Percentiles rank a stretch among this genome's conserved stretches.
Evolutionary conservation across 352 stramenopile genomes (phyloP).

Genomic region (Globisporangium cylindrosporum): DNA sequence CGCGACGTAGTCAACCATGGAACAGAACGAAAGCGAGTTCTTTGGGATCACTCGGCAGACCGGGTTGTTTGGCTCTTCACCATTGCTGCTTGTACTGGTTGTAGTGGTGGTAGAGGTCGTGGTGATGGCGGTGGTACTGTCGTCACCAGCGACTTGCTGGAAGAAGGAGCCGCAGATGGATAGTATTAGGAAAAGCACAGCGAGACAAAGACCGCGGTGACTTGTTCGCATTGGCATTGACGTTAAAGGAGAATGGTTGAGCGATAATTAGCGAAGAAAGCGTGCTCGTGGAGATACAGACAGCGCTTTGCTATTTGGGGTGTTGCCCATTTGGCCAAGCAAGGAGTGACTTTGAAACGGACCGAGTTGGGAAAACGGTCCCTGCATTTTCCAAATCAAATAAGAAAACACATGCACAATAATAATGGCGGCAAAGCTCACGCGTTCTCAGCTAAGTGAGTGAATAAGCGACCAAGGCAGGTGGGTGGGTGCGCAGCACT

Average conservation of each 20-base stretch:
- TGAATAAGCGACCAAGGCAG: background rate
- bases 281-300: background rate
- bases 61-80: constrained; percentile 44
- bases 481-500: background rate
- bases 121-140: background rate
- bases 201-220: background rate
- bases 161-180: background rate
- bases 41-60: constrained; percentile 51
- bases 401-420: background rate
- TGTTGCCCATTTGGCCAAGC: background rate
- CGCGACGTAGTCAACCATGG: constrained; percentile 80
- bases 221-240: background rate
- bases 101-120: background rate
- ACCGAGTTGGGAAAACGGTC: background rate
- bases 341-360: background rate
- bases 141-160: constrained; percentile 15
- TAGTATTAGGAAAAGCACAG: background rate
- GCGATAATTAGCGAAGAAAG: background rate
- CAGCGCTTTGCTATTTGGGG: background rate
- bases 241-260: background rate
- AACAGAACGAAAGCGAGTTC: constrained; percentile 74
- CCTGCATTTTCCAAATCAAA: background rate
- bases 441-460: background rate
- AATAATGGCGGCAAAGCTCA: background rate
- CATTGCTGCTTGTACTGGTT: constrained; percentile 2